Evolutionary conservation across 75 land plant genomes (phyloP).

Genomic region (Picea glauca): DNA sequence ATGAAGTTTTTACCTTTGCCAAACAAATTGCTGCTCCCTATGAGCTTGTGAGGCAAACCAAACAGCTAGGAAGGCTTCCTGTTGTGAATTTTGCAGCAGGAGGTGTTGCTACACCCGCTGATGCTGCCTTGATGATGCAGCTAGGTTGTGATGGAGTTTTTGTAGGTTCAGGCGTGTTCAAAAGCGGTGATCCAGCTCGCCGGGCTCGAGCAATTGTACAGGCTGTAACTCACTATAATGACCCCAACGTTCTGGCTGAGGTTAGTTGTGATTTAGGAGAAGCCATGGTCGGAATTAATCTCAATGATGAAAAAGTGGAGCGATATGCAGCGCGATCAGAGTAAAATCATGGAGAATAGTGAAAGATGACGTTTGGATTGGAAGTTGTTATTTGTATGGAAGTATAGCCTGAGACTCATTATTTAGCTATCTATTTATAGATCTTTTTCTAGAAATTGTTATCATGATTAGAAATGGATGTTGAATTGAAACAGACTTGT

Average conservation of each 20-base stretch:
- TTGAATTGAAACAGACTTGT: no score
- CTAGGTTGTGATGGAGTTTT: conserved; percentile 90
- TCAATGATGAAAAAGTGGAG: conserved; percentile 72
- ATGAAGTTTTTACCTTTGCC: conserved; percentile 61
- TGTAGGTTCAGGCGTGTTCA: conserved; percentile 85
- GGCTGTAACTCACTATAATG: conserved; percentile 66
- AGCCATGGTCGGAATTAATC: conserved; percentile 82
- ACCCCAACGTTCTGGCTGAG: conserved; percentile 52
- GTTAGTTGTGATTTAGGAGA: conserved; percentile 62
- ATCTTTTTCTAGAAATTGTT: no score
- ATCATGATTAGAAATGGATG: no score
- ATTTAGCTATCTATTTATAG: no score
- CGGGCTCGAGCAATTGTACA: conserved; percentile 61
- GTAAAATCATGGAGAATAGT: conserved; percentile 10
- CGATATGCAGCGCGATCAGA: conserved; percentile 70
- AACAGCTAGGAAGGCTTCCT: conserved; percentile 80
- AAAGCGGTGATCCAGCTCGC: conserved; percentile 74
- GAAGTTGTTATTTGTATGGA: no score
- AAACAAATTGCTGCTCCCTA: conserved; percentile 60
- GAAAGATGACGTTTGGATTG: no score
- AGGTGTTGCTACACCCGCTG: conserved; percentile 75
- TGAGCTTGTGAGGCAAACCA: conserved; percentile 88
- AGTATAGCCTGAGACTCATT: no score
- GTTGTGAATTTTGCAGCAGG: conserved; percentile 81
- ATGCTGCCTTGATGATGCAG: conserved; percentile 93